phyloP scores from a whole-genome alignment of 1,284 basidiomycete genomes.

The Rhodotorula sp. region DNA sequence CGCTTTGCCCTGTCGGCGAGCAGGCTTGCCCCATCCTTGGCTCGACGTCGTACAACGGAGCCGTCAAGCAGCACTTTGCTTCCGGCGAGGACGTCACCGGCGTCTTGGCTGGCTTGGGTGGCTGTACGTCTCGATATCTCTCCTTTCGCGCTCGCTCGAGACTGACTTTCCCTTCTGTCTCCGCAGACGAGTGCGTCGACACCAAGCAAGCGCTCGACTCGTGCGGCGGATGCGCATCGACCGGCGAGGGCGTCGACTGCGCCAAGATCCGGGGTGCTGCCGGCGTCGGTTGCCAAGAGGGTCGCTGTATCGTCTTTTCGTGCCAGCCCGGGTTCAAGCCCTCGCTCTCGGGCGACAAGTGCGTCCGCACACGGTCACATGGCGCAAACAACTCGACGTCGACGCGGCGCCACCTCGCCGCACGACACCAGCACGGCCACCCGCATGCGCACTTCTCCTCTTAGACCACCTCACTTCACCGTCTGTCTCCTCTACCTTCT shows the following conservation, averaged over 20 bases:
- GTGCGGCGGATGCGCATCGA: slow-evolving; percentile 69
- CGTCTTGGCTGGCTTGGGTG: slow-evolving; percentile 18
- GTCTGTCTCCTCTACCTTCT: too few species aligned
- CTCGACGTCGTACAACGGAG: slow-evolving; percentile 32
- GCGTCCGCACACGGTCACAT: slow-evolving; percentile 20
- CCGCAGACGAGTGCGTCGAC: slow-evolving; percentile 51
- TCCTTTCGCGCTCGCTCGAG: neutral
- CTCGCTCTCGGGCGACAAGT: slow-evolving; percentile 17
- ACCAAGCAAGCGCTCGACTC: slow-evolving; percentile 48
- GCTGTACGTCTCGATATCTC: slow-evolving; percentile 43
- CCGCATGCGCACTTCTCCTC: too few species aligned
- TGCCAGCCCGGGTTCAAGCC: slow-evolving; percentile 44
- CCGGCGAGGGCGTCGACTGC: slow-evolving; percentile 67
- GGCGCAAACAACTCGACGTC: neutral
- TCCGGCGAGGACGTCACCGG: slow-evolving; percentile 8
- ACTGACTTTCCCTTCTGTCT: neutral
- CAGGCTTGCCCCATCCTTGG: slow-evolving; percentile 41
- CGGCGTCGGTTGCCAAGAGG: slow-evolving; percentile 57
- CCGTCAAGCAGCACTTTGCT: slow-evolving; percentile 28
- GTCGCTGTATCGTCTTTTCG: slow-evolving; percentile 44
- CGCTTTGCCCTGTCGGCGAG: slow-evolving; percentile 38
- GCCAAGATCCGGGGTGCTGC: slow-evolving; percentile 61
- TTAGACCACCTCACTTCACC: too few species aligned
- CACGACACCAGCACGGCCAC: slow-evolving; percentile 9
- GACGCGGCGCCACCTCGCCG: slow-evolving; percentile 12